Base-by-base conservation (phyloP, 1,284 basidiomycete genomes). In the Fomitopsis pinicola region DNA sequence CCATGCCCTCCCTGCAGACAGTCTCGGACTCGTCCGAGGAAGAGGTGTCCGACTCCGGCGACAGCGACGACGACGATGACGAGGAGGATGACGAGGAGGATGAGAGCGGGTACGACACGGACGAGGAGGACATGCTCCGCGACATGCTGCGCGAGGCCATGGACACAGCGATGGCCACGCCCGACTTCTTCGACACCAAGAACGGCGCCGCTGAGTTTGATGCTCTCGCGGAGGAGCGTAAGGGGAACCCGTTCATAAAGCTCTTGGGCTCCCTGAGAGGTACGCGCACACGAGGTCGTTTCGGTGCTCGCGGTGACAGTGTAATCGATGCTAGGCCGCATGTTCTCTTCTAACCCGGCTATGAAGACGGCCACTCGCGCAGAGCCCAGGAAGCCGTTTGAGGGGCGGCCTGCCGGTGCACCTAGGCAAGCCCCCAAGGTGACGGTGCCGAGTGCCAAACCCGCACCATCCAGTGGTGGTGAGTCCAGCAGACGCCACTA, bases 211-310 rank as follows among this genome's bases (percentile, higher is more conserved):
- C 77, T 8, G 80, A 77, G 36, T 75, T 77, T 42, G 77, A 82
- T 42, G 72, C 79, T 2, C 64, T 79, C 12, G 71, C 76, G 15
- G 81, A 85, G 57, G 83, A 84, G 59, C 77, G 79, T 59, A 86
- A 85, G 70, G 82, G 78, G 15, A 92, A 92, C 67, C 87, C 89
- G 0, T 90, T 92, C 71, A 71, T 91, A 68, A 90, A 86, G 71
- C 71, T 91, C 40, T 75, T 92, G 63, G 85, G 85, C 22, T 86
- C 86, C 15, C 70, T 92, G 59, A 80, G 86, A 82, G 91, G 89
- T 86, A 66, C 7, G 5, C 7, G 5, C 5, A 14, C n/a, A 8
- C 12, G 2, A 8, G 17, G 28, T n/a, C 1, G 2, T 15, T 19
- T 9, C 15, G 35, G 3, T n/a, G 17, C 15, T 14, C 6, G 6